phyloP scores from a whole-genome alignment of 2,329 filamentous ascomycete genomes.

The Diplocarpon rosae region DNA sequence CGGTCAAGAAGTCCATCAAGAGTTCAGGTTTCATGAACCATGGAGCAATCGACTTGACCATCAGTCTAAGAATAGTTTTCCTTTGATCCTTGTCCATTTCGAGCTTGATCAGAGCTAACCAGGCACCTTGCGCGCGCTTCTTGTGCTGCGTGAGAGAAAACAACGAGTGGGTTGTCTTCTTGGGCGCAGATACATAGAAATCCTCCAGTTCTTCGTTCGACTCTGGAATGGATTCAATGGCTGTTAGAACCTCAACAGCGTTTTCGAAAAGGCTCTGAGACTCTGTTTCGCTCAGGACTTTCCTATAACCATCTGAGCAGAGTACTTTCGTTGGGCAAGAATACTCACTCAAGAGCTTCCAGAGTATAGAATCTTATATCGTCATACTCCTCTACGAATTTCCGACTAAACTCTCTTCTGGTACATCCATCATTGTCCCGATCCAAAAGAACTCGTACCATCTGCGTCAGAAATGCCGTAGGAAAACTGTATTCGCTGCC shows the following conservation, averaged over 20 bases:
- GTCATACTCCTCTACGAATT: slow-evolving; percentile 69
- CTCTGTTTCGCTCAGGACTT: slow-evolving; percentile 25
- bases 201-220: slow-evolving; percentile 54
- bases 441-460: slow-evolving; percentile 52
- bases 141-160: slow-evolving; percentile 60
- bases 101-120: slow-evolving; percentile 65
- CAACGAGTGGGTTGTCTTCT: slow-evolving; percentile 56
- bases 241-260: slow-evolving; percentile 50
- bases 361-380: slow-evolving; percentile 82
- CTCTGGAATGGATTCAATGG: slow-evolving; percentile 60
- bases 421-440: slow-evolving; percentile 45
- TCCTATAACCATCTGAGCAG: slow-evolving; percentile 21
- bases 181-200: slow-evolving; percentile 55
- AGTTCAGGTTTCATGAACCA: slow-evolving; percentile 85
- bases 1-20: slow-evolving; percentile 92
- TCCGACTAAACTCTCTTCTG: slow-evolving; percentile 63
- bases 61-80: slow-evolving; percentile 65
- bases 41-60: slow-evolving; percentile 70
- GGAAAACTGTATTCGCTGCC: slow-evolving; percentile 59
- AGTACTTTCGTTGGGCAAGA: background rate
- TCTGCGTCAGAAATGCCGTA: slow-evolving; percentile 49
- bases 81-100: slow-evolving; percentile 60
- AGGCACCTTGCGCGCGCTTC: slow-evolving; percentile 73
- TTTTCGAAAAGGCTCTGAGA: slow-evolving; percentile 36
- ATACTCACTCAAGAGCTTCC: slow-evolving; percentile 55